Evolutionary conservation across 257 asterid species (phyloP), one percentile per base, ranked within the genome.

Genomic region (Sherardia arvensis): DNA sequence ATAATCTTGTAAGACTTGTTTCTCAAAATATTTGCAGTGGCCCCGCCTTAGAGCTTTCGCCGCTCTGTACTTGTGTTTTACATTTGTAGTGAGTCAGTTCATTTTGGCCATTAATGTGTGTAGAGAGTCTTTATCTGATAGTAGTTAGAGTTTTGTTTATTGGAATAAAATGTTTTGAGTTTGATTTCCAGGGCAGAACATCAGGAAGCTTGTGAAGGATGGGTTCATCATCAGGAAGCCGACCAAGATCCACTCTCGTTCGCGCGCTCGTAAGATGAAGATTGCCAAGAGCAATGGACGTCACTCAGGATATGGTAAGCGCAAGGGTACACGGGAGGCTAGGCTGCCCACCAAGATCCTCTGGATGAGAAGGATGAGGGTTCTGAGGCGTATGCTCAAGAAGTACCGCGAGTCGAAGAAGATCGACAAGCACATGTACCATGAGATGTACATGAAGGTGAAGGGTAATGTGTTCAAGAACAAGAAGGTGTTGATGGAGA

Each of bases 241-340:
- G 29, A 91, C 96, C 14, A 91, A 91, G 86, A 91, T 91, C 59
- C 98, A 91, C 68, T 91, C 98, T 0, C 76, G 98, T 11, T 91
- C 95, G 21, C 95, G 96, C 10, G 98, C 98, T 5, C 96, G 96
- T 56, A 32, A 92, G 10, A 88, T 91, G 98, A 91, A 91, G 76
- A 95, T 83, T 47, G 96, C 98, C 58, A 91, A 91, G 87, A 78
- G 92, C 26, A 88, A 91, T 86, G 98, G 98, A 1, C 98, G 98
- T 48, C 98, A 88, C 73, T 88, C 98, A 49, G 98, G 98, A 81
- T n/a, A n/a, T n/a, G 98, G 96, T 84, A 91, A 91, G 74, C 92
- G 98, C 2, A 91, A 88, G 86, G 98, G 98, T 81, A 91, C 98
- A 30, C 83, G 95, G 76, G 96, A 91, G 74, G 98, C 98, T 7